Evolutionary conservation across 441 rosid genomes (phyloP).

Genomic region (Sinapis alba): DNA sequence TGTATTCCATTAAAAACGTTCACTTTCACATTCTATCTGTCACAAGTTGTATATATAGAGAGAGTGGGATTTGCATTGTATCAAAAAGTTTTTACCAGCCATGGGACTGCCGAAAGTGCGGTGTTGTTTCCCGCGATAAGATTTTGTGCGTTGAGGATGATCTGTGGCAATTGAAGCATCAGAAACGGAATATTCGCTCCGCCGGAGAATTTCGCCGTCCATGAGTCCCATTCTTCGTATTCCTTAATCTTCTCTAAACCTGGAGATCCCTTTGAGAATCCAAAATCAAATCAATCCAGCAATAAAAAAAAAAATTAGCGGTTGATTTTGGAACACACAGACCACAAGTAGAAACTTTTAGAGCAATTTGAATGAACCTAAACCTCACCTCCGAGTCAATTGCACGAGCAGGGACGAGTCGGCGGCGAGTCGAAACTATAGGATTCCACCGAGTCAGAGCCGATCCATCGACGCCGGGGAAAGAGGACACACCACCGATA

Average conservation of each 20-base stretch:
- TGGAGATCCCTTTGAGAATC: slow-evolving; percentile 46
- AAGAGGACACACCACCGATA: background rate
- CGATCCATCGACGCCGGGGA: background rate
- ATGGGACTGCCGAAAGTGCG: slow-evolving; percentile 88
- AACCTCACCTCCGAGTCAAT: slow-evolving; percentile 58
- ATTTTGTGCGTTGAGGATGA: slow-evolving; percentile 80
- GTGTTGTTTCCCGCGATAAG: slow-evolving; percentile 75
- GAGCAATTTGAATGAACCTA: background rate
- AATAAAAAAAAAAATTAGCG: background rate
- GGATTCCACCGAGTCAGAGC: slow-evolving; percentile 18
- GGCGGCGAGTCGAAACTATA: slow-evolving; percentile 42
- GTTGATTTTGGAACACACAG: background rate
- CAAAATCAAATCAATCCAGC: background rate
- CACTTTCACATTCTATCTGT: too few species aligned
- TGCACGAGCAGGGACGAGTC: slow-evolving; percentile 49
- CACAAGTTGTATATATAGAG: too few species aligned
- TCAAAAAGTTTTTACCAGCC: slow-evolving; percentile 61
- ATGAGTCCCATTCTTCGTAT: slow-evolving; percentile 73
- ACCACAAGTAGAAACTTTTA: background rate
- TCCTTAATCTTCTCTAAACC: slow-evolving; percentile 43
- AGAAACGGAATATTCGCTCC: slow-evolving; percentile 80
- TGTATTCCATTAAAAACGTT: slow-evolving; percentile 29
- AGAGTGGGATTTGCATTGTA: background rate
- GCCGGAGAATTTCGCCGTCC: slow-evolving; percentile 81
- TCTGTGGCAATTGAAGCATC: slow-evolving; percentile 88